These are phyloP conservation scores for Gyrodon lividus DNA, from an alignment of 768 basidiomycete genomes.

Conservation along the genomic window DNA sequence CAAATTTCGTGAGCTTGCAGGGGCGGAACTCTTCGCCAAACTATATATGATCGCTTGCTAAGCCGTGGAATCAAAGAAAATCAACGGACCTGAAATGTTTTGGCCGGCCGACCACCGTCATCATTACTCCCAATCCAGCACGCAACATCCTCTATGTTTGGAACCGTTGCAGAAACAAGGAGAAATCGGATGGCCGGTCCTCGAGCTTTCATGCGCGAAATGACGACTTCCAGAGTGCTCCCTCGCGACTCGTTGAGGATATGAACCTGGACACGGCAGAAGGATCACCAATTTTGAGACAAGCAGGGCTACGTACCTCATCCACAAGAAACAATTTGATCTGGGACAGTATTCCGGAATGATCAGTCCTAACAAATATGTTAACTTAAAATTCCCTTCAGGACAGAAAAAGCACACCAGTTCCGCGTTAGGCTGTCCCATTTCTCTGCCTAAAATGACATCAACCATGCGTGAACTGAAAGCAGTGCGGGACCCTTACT, in stretches of 20 bases:
- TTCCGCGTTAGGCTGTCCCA: slow-evolving; percentile 93
- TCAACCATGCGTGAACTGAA: background rate
- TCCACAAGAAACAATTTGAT: slow-evolving; percentile 88
- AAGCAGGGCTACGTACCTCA: slow-evolving; percentile 50
- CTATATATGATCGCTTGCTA: slow-evolving; percentile 37
- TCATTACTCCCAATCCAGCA: slow-evolving; percentile 69
- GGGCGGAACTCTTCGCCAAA: slow-evolving; percentile 94
- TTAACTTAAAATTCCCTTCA: slow-evolving; percentile 3
- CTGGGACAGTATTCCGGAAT: slow-evolving; percentile 64
- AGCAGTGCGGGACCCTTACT: slow-evolving; percentile 37
- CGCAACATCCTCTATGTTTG: slow-evolving; percentile 89
- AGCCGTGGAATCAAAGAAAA: background rate
- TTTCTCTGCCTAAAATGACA: slow-evolving; percentile 74
- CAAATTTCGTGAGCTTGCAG: slow-evolving; percentile 70
- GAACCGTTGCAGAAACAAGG: slow-evolving; percentile 90
- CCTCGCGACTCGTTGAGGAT: slow-evolving; percentile 89
- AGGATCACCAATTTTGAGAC: background rate
- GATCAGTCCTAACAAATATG: slow-evolving; percentile 47
- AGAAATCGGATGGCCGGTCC: slow-evolving; percentile 75
- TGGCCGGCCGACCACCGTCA: slow-evolving; percentile 43
- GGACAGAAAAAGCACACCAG: slow-evolving; percentile 57
- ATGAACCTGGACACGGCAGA: slow-evolving; percentile 62
- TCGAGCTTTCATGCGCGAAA: slow-evolving; percentile 86
- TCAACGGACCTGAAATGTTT: slow-evolving; percentile 62
- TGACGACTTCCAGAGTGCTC: slow-evolving; percentile 91